A percentile compares a stretch with the other conserved stretches of the same genome.
Evolutionary conservation across 2,329 filamentous ascomycete genomes (phyloP).

Genomic region (Microdochium trichocladiopsis): DNA sequence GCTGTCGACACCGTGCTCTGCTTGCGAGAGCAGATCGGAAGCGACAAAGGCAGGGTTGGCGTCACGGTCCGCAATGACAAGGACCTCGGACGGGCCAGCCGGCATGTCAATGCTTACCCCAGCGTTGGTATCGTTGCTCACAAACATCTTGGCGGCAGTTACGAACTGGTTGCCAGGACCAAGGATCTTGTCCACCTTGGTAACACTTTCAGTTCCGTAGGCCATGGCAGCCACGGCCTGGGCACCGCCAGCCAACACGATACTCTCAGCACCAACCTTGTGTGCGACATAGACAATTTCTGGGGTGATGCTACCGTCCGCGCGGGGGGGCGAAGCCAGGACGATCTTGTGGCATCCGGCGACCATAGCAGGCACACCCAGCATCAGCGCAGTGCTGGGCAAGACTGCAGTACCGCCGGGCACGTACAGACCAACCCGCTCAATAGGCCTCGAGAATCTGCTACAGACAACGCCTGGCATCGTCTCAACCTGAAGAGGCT

Average conservation of each 20-base stretch:
- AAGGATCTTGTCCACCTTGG: conserved; percentile 97
- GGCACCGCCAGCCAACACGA: conserved; percentile 90
- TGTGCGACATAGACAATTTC: conserved; percentile 97
- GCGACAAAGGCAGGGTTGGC: conserved; percentile 93
- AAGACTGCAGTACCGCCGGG: conserved; percentile 96
- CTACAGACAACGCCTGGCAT: conserved; percentile 97
- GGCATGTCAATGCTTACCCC: conserved; percentile 98
- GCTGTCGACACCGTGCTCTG: conserved; percentile 93
- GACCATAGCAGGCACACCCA: conserved; percentile 95
- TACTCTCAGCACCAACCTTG: conserved; percentile 92
- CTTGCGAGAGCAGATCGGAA: conserved; percentile 88
- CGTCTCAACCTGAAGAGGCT: conserved; percentile 80
- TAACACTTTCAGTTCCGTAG: conserved; percentile 90
- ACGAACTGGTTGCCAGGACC: conserved; percentile 98
- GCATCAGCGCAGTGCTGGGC: conserved; percentile 93
- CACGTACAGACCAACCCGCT: conserved; percentile 92
- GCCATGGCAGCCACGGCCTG: conserved; percentile 96
- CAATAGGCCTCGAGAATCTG: conserved; percentile 86
- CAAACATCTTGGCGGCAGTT: conserved; percentile 96
- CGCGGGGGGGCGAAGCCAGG: conserved; percentile 80
- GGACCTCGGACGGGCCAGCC: conserved; percentile 88
- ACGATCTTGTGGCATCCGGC: conserved; percentile 95
- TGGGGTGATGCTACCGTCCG: conserved; percentile 85
- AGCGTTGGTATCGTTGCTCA: conserved; percentile 94
- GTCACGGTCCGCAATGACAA: conserved; percentile 86